Evolutionary conservation across 2,329 filamentous ascomycete species (phyloP).

Genomic region (Magnaporthiopsis rhizophila): DNA sequence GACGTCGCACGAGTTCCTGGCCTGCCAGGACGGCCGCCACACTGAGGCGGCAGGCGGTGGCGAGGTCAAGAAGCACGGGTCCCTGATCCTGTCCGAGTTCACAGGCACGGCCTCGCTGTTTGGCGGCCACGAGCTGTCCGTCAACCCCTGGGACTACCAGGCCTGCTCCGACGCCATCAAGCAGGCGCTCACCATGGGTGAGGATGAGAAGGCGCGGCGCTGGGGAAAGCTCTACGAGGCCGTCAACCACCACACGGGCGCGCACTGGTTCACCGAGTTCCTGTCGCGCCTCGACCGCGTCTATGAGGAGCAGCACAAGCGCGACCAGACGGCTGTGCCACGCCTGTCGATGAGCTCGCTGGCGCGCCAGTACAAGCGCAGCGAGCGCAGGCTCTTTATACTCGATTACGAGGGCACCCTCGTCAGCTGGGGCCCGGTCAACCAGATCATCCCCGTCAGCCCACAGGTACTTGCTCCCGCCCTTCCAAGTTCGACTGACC

Average conservation of each 20-base stretch:
- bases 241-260: conserved; percentile 74
- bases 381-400: conserved; percentile 70
- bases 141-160: conserved; percentile 94
- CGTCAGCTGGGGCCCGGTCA: conserved; percentile 77
- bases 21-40: conserved; percentile 78
- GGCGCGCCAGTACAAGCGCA: conserved; percentile 55
- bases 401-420: conserved; percentile 92
- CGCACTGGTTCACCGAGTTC: conserved; percentile 78
- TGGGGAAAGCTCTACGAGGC: conserved; percentile 68
- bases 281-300: conserved; percentile 62
- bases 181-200: conserved; percentile 70
- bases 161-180: conserved; percentile 82
- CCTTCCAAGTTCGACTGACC: neutral
- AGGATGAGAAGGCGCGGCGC: conserved; percentile 63
- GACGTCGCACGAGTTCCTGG: conserved; percentile 88
- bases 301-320: conserved; percentile 76
- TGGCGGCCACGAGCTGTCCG: conserved; percentile 67
- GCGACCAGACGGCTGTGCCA: conserved; percentile 79
- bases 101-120: conserved; percentile 88
- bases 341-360: conserved; percentile 66
- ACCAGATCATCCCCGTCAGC: conserved; percentile 76
- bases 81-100: conserved; percentile 89
- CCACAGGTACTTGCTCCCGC: conserved; percentile 42
- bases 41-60: conserved; percentile 50
- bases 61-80: conserved; percentile 68